phyloP scores from a whole-genome alignment of 2,329 filamentous ascomycete genomes.

The Pseudogymnoascus sp. region DNA sequence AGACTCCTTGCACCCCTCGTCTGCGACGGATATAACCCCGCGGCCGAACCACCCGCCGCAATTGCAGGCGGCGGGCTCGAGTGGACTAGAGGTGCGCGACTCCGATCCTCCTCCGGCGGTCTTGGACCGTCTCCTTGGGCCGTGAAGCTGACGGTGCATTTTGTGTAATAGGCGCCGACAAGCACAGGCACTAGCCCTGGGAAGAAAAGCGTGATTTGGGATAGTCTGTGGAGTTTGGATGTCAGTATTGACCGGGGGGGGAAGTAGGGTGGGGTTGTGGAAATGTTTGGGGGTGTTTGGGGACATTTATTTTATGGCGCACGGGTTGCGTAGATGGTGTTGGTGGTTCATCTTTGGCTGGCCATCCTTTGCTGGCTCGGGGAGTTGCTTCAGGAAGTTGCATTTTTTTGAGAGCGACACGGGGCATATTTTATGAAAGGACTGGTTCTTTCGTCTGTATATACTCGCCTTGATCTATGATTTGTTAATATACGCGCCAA shows the following conservation, averaged over 20 bases:
- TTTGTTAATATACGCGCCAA: too few species aligned
- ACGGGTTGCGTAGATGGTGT: not conserved
- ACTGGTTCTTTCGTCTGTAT: not conserved
- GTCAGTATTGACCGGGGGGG: slow-evolving; percentile 43
- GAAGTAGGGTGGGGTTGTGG: not conserved
- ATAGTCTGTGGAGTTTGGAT: slow-evolving; percentile 54
- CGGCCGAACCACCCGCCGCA: not conserved
- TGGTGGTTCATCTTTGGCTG: not conserved
- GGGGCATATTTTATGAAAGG: not conserved
- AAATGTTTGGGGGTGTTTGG: not conserved
- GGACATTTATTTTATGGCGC: not conserved
- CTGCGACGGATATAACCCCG: not conserved
- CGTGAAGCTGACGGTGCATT: slow-evolving; percentile 7
- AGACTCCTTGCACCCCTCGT: slow-evolving; percentile 1
- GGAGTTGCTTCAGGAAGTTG: not conserved
- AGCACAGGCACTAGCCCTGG: slow-evolving; percentile 31
- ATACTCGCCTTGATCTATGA: not conserved
- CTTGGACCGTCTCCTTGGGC: slow-evolving; percentile 6
- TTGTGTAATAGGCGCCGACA: slow-evolving; percentile 33
- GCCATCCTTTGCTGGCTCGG: not conserved
- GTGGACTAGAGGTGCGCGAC: slow-evolving; percentile 8
- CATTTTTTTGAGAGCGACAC: not conserved
- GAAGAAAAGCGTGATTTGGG: slow-evolving; percentile 53
- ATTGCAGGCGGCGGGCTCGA: slow-evolving; percentile 5
- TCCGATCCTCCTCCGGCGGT: slow-evolving; percentile 5